phyloP scores from a whole-genome alignment of 257 asterid genomes.

The Nicotiana obtusifolia region DNA sequence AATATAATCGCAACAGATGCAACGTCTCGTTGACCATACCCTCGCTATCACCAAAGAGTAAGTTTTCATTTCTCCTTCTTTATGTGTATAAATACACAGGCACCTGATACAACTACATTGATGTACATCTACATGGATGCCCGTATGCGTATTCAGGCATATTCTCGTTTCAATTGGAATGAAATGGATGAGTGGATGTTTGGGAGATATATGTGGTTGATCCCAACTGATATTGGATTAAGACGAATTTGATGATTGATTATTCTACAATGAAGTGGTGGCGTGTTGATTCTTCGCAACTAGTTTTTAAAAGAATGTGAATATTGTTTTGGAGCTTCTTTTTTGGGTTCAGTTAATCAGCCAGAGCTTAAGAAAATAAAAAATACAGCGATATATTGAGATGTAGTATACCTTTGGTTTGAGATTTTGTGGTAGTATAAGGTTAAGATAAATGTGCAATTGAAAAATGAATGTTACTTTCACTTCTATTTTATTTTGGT shows the following conservation, averaged over 20 bases:
- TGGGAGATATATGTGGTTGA: neutral
- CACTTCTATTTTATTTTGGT: no score
- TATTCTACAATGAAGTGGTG: neutral
- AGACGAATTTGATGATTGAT: neutral
- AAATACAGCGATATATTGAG: neutral
- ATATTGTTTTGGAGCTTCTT: neutral
- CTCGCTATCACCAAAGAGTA: slow-evolving; percentile 90
- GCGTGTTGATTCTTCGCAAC: neutral
- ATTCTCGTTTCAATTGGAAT: neutral
- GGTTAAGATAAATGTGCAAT: neutral
- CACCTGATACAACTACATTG: neutral
- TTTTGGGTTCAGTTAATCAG: neutral
- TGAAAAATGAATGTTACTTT: neutral
- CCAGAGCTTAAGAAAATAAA: neutral
- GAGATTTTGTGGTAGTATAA: neutral
- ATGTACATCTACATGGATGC: neutral
- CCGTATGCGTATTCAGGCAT: neutral
- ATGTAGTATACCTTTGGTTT: neutral
- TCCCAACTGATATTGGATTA: neutral
- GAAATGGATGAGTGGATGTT: neutral
- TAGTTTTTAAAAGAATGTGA: no score
- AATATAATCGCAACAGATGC: slow-evolving; percentile 51
- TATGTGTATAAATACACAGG: neutral
- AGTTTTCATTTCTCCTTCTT: slow-evolving; percentile 11
- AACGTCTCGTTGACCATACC: slow-evolving; percentile 85